Percentiles rank a stretch among this genome's conserved stretches.
Conservation (phyloP, 495 filamentous ascomycete species). For the Aspergillus indologenus region DNA sequence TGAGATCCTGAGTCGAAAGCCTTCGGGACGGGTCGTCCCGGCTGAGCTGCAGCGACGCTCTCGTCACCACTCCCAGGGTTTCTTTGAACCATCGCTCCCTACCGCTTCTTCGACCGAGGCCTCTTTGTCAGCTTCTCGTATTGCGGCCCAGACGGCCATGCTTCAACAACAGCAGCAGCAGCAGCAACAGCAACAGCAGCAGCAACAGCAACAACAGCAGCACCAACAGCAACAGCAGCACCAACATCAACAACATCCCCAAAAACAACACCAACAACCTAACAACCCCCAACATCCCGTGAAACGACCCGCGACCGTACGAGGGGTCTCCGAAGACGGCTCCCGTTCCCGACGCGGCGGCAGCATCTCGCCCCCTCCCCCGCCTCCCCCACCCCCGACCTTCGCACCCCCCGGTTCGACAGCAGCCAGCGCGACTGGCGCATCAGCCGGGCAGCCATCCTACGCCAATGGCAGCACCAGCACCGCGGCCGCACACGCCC, state of each 20-base stretch:
- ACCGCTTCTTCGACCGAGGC: slow-evolving; percentile 57
- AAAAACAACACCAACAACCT: not conserved
- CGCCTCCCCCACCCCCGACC: slow-evolving; percentile 52
- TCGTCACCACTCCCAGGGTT: slow-evolving; percentile 75
- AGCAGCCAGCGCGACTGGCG: slow-evolving; percentile 48
- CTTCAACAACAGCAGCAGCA: slow-evolving; percentile 62
- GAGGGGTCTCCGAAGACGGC: slow-evolving; percentile 47
- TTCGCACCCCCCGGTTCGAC: slow-evolving; percentile 47
- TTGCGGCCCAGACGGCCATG: slow-evolving; percentile 90
- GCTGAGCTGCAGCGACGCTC: slow-evolving; percentile 39
- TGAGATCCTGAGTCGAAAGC: slow-evolving; percentile 36
- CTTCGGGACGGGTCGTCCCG: slow-evolving; percentile 40
- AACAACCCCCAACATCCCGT: slow-evolving; percentile 45
- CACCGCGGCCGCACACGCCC: slow-evolving; percentile 55
- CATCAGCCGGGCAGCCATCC: slow-evolving; percentile 22
- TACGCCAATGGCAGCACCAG: not conserved
- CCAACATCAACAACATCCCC: not conserved
- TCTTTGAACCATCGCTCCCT: slow-evolving; percentile 84
- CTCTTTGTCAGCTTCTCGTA: slow-evolving; percentile 72
- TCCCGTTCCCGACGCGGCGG: slow-evolving; percentile 34
- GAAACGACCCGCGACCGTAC: slow-evolving; percentile 66
- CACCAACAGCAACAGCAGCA: slow-evolving; percentile 56
- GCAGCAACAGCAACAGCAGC: slow-evolving; percentile 43
- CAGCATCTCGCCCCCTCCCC: slow-evolving; percentile 47
- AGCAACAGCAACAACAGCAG: slow-evolving; percentile 42